Evolutionary conservation across 352 stramenopile genomes (phyloP).

Genomic region (Globisporangium recalcitrans): DNA sequence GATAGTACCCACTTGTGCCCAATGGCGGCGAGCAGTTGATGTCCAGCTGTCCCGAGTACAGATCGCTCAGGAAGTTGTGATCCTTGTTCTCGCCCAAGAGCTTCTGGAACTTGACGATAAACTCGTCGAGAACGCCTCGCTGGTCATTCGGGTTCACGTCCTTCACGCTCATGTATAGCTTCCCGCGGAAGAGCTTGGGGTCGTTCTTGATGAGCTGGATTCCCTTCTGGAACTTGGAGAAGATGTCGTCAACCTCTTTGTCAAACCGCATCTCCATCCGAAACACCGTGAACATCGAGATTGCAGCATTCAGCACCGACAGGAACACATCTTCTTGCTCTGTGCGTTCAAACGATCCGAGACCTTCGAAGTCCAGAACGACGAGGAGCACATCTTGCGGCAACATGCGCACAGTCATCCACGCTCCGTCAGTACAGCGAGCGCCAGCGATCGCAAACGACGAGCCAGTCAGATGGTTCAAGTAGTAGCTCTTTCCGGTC

Average conservation of each 20-base stretch:
- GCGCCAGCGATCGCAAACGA: slow-evolving; percentile 65
- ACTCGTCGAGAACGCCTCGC: slow-evolving; percentile 41
- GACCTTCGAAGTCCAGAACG: slow-evolving; percentile 71
- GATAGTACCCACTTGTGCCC: slow-evolving; percentile 59
- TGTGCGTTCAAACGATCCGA: slow-evolving; percentile 62
- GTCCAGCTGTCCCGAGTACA: slow-evolving; percentile 49
- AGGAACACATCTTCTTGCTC: slow-evolving; percentile 76
- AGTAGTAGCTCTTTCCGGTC: slow-evolving; percentile 72
- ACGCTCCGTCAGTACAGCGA: slow-evolving; percentile 59
- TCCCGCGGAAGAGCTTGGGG: slow-evolving; percentile 46
- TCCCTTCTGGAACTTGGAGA: slow-evolving; percentile 65
- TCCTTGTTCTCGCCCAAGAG: slow-evolving; percentile 43
- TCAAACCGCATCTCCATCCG: slow-evolving; percentile 77
- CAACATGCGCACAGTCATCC: slow-evolving; percentile 51
- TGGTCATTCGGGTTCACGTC: slow-evolving; percentile 67
- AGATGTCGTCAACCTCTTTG: slow-evolving; percentile 67
- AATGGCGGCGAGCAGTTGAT: slow-evolving; percentile 72
- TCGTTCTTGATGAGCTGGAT: slow-evolving; percentile 57
- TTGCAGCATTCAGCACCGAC: slow-evolving; percentile 63
- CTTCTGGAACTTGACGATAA: slow-evolving; percentile 41
- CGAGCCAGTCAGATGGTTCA: slow-evolving; percentile 70
- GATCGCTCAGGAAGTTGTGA: slow-evolving; percentile 51
- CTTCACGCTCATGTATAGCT: slow-evolving; percentile 72
- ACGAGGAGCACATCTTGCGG: slow-evolving; percentile 41
- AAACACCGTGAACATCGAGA: slow-evolving; percentile 76